Conservation (phyloP, 257 asterid genomes). For the Solanum rostratum region DNA sequence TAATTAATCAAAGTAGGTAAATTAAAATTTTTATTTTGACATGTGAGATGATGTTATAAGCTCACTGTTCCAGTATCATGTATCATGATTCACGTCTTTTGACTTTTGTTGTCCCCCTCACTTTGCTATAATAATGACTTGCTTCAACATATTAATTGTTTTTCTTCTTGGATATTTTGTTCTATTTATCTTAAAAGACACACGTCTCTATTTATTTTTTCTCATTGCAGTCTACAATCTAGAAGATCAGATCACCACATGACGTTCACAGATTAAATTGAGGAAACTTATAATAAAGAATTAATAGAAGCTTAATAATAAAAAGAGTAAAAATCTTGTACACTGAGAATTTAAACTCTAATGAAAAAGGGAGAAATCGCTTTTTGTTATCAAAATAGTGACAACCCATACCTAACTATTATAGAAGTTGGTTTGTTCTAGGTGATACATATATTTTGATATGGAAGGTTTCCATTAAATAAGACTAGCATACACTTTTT, state of each 20-base stretch:
- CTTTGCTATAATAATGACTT: background rate
- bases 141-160: background rate
- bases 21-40: background rate
- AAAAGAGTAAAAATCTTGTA: no score
- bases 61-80: background rate
- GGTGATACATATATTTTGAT: background rate
- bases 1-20: background rate
- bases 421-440: background rate
- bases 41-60: background rate
- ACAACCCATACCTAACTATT: background rate
- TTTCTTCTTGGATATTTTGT: background rate
- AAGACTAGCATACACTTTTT: background rate
- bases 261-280: background rate
- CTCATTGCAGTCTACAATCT: background rate
- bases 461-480: background rate
- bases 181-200: background rate
- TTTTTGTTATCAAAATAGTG: background rate
- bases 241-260: background rate
- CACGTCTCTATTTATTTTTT: background rate
- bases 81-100: background rate
- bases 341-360: no score
- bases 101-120: background rate
- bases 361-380: background rate
- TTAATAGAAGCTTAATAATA: no score
- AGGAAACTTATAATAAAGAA: background rate